Base-by-base conservation (phyloP, 179 eudicot genomes). In the Monotropa hypopitys region DNA sequence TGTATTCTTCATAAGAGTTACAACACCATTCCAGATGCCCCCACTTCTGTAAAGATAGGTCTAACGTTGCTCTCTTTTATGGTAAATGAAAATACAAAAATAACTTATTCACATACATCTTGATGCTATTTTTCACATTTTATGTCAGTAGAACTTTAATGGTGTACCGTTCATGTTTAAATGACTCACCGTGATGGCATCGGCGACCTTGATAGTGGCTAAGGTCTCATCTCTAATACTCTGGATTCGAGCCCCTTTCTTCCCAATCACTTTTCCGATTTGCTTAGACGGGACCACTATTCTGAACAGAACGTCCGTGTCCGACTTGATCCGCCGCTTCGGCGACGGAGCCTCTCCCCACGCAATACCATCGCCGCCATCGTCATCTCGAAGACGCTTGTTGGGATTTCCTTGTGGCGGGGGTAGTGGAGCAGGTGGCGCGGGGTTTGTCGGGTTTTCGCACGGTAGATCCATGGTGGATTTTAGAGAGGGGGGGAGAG, bases 201-300 rank as follows among this genome's bases (percentile, higher is more conserved):
- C 98, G 54, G 98, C 98, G 72, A 93, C 89, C 73, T 93, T 93
- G 68, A 93, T 75, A 68, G 89, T 90, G 50, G 98, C 97, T 70
- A 82, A 86, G 51, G 92, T 85, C 63, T 86, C 89, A 56, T 93
- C 97, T 2, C 98, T 76, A 79, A 93, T 89, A 83, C 85, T 92
- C 91, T 89, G 98, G 66, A 93, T 90, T 35, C 97, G 85, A 84
- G 79, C 77, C 21, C 97, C 98, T 18, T 56, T 87, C 74, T 84
- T 91, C 5, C 98, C 97, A 56, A 93, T 93, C 23, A 93, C 95
- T 81, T 92, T 93, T 23, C 98, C 98, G 73, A 93, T 93, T 78
- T 92, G 90, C 53, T 84, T 81, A 77, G 97, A 92, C 9, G 97
- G 95, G 49, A 93, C 90, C 74, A 93, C 85, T 38, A 93, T 89